A percentile compares a stretch with the other conserved stretches of the same genome.
Conservation (phyloP, 139 green algal species). For the Dunaliella primolecta region DNA sequence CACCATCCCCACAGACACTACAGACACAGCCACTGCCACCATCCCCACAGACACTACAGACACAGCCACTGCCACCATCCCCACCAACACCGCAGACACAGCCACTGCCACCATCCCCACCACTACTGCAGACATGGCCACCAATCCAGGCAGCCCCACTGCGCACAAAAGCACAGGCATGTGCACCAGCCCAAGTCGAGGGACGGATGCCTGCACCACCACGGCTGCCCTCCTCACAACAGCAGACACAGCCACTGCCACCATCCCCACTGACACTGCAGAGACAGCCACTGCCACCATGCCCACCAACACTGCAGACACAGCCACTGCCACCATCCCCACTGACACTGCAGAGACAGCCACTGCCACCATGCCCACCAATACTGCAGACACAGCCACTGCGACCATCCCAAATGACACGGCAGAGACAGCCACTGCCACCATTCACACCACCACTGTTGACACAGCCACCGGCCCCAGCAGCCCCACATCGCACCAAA, state of each 20-base stretch:
- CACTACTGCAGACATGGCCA: not conserved
- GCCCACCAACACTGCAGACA: not conserved
- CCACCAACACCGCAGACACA: not conserved
- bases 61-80: not conserved
- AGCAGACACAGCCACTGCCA: not conserved
- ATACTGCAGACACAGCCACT: not conserved
- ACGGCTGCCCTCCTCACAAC: not conserved
- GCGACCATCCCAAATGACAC: not conserved
- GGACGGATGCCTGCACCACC: not conserved
- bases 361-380: not conserved
- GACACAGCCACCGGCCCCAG: not conserved
- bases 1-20: not conserved
- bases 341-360: not conserved
- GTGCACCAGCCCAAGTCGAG: not conserved
- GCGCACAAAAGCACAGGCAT: not conserved
- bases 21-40: too few species aligned
- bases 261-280: not conserved
- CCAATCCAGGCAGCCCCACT: not conserved
- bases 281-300: not conserved
- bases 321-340: not conserved
- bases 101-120: not conserved
- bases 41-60: not conserved
- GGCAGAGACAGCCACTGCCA: not conserved
- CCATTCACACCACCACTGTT: not conserved
- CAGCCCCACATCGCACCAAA: not conserved